phyloP scores from a whole-genome alignment of 1,284 basidiomycete genomes.

The Sporisorium exsertum region DNA sequence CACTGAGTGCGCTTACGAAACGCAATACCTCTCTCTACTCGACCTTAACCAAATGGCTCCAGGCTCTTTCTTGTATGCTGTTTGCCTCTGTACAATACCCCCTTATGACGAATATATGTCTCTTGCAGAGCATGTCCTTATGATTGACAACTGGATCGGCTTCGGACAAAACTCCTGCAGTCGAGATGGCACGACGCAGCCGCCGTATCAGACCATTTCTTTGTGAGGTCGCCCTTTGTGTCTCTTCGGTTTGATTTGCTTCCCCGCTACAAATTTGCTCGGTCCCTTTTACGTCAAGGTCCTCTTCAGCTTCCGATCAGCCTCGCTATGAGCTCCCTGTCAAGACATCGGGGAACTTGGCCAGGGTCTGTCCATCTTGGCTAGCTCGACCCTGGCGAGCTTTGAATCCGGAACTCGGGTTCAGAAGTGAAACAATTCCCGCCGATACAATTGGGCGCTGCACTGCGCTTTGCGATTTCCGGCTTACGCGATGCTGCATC shows the following conservation, averaged over 20 bases:
- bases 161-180: background rate
- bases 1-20: conserved; percentile 20
- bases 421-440: background rate
- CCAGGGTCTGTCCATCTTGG: background rate
- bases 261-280: too few relatives aligned
- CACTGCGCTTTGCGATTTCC: background rate
- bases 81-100: conserved; percentile 45
- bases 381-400: background rate
- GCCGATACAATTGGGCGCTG: conserved; percentile 11
- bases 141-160: background rate
- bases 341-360: background rate
- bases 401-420: conserved; percentile 16
- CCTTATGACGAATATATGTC: conserved; percentile 13
- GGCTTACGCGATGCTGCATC: conserved; percentile 43
- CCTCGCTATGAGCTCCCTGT: background rate
- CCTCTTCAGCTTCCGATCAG: background rate
- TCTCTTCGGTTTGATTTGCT: too few relatives aligned
- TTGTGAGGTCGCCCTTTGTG: too few relatives aligned
- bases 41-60: conserved; percentile 10
- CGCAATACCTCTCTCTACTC: background rate
- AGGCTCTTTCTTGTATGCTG: conserved; percentile 20
- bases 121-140: too few relatives aligned
- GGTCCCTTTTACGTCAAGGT: too few relatives aligned
- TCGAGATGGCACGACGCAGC: background rate
- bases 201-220: background rate